phyloP scores from a whole-genome alignment of 177 flowering plant genomes.

The Tripterygium wilfordii region DNA sequence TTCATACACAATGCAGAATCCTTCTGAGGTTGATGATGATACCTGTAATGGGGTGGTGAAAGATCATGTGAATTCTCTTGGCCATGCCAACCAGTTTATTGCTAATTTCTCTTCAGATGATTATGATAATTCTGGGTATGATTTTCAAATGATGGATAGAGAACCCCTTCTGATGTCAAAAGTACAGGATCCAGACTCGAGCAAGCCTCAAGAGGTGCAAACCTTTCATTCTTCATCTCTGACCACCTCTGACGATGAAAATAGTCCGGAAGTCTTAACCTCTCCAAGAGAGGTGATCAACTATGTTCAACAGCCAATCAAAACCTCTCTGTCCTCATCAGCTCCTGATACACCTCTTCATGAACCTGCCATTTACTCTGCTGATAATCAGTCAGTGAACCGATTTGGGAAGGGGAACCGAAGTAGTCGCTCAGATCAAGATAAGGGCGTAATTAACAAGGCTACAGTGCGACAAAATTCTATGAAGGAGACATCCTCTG shows the following conservation, averaged over 20 bases:
- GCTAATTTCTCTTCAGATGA: slow-evolving; percentile 53
- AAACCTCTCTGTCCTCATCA: slow-evolving; percentile 20
- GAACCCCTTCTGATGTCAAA: slow-evolving; percentile 20
- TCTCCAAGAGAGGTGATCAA: slow-evolving; percentile 12
- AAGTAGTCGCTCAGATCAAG: slow-evolving; percentile 37
- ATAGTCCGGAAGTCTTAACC: slow-evolving; percentile 20
- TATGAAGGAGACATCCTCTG: slow-evolving; percentile 26
- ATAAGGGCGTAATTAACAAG: slow-evolving; percentile 23
- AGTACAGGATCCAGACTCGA: slow-evolving; percentile 13
- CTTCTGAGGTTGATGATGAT: slow-evolving; percentile 17
- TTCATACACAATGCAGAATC: slow-evolving; percentile 16
- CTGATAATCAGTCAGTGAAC: slow-evolving; percentile 17
- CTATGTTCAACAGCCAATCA: slow-evolving; percentile 10
- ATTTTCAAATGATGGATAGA: slow-evolving; percentile 45
- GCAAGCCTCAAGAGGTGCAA: slow-evolving; percentile 28
- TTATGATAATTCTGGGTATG: slow-evolving; percentile 43
- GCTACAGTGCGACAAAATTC: slow-evolving; percentile 29
- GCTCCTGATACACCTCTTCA: slow-evolving; percentile 34
- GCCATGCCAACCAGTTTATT: slow-evolving; percentile 16
- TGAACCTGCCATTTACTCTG: slow-evolving; percentile 33
- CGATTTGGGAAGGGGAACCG: slow-evolving; percentile 33
- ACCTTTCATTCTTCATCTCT: slow-evolving; percentile 30
- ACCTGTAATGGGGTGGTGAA: slow-evolving; percentile 20
- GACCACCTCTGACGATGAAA: slow-evolving; percentile 26
- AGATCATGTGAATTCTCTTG: slow-evolving; percentile 22